Percentiles rank a stretch among this genome's conserved stretches.
Conservation (phyloP, 805 yeast genomes). For the Danielia reshetovae region DNA sequence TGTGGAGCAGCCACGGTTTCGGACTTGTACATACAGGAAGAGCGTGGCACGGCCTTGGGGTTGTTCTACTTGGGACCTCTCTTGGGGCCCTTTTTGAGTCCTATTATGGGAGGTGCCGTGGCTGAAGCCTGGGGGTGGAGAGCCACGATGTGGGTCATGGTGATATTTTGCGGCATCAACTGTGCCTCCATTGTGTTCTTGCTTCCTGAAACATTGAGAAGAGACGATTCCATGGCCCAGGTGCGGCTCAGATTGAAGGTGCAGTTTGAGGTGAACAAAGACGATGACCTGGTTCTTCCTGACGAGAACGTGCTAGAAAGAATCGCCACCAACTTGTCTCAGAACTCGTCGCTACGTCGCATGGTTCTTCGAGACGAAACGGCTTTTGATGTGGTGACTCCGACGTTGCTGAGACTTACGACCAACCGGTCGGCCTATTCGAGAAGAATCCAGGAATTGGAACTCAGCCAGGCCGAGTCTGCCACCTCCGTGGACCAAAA, state of each 20-base stretch:
- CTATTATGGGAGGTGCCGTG: constrained; percentile 74
- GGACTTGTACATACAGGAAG: constrained; percentile 62
- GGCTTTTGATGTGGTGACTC: constrained; percentile 38
- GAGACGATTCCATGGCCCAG: constrained; percentile 55
- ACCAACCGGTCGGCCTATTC: constrained; percentile 34
- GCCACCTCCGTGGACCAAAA: constrained; percentile 11
- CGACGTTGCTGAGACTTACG: constrained; percentile 33
- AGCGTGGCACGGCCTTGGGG: constrained; percentile 79
- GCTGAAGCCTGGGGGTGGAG: constrained; percentile 78
- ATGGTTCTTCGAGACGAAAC: constrained; percentile 23
- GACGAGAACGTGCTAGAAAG: constrained; percentile 25
- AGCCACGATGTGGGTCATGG: constrained; percentile 83
- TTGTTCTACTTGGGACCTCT: constrained; percentile 76
- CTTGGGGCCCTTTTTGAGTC: constrained; percentile 75
- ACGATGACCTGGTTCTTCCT: constrained; percentile 8
- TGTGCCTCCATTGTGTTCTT: constrained; percentile 47
- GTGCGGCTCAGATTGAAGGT: constrained; percentile 21
- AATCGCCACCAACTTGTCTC: constrained; percentile 32
- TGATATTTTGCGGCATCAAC: constrained; percentile 57
- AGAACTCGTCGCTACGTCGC: constrained; percentile 11
- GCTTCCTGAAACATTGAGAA: constrained; percentile 78
- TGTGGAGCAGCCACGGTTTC: constrained; percentile 88
- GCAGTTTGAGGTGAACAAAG: constrained; percentile 1
- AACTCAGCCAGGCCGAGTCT: constrained; percentile 11
- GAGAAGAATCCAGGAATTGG: constrained; percentile 22